Evolutionary conservation across 768 basidiomycete genomes (phyloP).

Genomic region (Chalciporus pseudorubinellus): DNA sequence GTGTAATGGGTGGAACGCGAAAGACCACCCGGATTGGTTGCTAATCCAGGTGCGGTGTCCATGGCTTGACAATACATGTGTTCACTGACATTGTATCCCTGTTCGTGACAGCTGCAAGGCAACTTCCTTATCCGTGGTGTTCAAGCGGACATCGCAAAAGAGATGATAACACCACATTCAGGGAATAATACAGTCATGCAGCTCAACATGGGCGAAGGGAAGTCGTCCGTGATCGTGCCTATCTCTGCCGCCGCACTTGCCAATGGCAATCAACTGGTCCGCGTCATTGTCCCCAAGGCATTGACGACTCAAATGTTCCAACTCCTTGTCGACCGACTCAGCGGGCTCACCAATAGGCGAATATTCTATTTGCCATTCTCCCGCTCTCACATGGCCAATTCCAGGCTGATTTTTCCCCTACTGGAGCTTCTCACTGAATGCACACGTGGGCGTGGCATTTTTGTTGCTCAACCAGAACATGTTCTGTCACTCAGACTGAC

Average conservation of each 20-base stretch:
- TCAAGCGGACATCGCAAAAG: constrained; percentile 26
- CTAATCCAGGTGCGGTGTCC: constrained; percentile 18
- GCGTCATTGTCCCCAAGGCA: constrained; percentile 35
- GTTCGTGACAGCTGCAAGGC: constrained; percentile 27
- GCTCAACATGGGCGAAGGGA: constrained; percentile 58
- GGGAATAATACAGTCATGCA: constrained; percentile 40
- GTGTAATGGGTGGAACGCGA: constrained; percentile 16
- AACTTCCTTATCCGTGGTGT: constrained; percentile 27
- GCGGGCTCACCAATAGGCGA: constrained; percentile 34
- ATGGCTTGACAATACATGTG: not conserved
- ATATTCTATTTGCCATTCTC: constrained; percentile 34
- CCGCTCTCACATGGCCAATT: constrained; percentile 17
- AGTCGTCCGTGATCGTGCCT: constrained; percentile 41
- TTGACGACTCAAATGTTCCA: constrained; percentile 32
- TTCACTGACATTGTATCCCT: not conserved
- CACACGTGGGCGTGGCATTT: constrained; percentile 35
- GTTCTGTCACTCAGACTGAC: constrained; percentile 47
- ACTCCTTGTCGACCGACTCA: constrained; percentile 29
- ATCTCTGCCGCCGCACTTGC: constrained; percentile 27
- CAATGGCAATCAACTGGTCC: constrained; percentile 26
- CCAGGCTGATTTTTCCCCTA: constrained; percentile 20
- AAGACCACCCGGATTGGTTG: constrained; percentile 17
- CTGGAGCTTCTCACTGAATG: constrained; percentile 29
- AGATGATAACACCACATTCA: constrained; percentile 32
- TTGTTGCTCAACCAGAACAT: constrained; percentile 50